Percentiles rank a stretch among this genome's conserved stretches.
Conservation (phyloP, 129 eudicot genomes). For the Helianthus tuberosus region DNA sequence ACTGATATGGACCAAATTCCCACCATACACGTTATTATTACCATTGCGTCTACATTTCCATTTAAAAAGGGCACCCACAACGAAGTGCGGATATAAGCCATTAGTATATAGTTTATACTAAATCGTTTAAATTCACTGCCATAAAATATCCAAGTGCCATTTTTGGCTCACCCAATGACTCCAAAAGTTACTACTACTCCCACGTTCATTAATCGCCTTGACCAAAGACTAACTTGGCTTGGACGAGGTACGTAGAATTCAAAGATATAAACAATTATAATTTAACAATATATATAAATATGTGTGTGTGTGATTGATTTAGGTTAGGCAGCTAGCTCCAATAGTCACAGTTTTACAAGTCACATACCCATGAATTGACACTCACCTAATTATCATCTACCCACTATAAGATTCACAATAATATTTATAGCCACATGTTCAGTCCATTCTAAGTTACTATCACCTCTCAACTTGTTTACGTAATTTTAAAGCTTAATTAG, state of each 20-base stretch:
- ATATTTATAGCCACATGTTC: constrained; percentile 17
- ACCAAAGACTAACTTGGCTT: neutral
- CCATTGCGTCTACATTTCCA: neutral
- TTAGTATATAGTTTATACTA: neutral
- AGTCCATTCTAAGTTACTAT: neutral
- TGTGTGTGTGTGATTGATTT: neutral
- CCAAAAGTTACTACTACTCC: neutral
- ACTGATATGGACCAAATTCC: too few relatives aligned
- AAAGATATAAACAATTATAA: neutral
- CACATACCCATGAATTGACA: constrained; percentile 33
- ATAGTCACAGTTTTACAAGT: constrained; percentile 23
- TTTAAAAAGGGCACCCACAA: neutral
- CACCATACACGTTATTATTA: too few relatives aligned
- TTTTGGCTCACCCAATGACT: neutral
- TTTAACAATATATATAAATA: neutral
- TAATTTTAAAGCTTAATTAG: constrained; percentile 4
- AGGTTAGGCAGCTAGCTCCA: constrained; percentile 28
- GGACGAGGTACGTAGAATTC: neutral
- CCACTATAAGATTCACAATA: constrained; percentile 31
- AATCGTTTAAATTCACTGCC: neutral
- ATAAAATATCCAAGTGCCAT: neutral
- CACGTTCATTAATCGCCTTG: constrained; percentile 19
- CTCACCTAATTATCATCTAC: constrained; percentile 40
- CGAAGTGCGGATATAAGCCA: too few relatives aligned
- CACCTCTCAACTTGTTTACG: constrained; percentile 15